These are phyloP conservation scores for Globisporangium parvum DNA, from an alignment of 352 stramenopile species.

Conservation along the genomic window DNA sequence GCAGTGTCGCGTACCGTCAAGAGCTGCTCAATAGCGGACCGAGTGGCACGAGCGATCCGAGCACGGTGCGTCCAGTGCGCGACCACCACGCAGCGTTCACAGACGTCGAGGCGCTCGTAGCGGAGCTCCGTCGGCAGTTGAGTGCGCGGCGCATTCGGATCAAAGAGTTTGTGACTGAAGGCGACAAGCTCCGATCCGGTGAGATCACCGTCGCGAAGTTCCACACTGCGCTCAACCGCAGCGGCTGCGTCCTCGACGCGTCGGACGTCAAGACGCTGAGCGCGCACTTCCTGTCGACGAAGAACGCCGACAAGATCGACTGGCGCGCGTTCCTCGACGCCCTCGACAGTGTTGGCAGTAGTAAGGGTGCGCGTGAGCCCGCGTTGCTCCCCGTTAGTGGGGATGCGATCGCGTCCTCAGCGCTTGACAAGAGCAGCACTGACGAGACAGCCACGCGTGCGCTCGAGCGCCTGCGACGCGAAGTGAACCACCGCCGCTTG, in stretches of 20 bases:
- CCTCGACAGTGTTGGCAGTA: constrained; percentile 23
- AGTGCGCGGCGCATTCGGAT: constrained; percentile 62
- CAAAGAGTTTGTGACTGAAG: constrained; percentile 79
- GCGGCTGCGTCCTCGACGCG: constrained; percentile 59
- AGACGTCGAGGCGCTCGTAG: constrained; percentile 40
- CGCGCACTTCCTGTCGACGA: constrained; percentile 47
- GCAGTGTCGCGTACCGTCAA: constrained; percentile 59
- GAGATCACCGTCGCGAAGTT: constrained; percentile 85
- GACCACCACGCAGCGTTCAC: constrained; percentile 17
- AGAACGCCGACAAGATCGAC: constrained; percentile 69
- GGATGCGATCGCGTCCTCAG: no score
- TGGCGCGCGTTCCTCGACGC: constrained; percentile 66
- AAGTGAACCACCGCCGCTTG: constrained; percentile 57
- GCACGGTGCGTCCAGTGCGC: constrained; percentile 20
- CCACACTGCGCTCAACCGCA: constrained; percentile 79
- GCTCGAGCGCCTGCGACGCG: constrained; percentile 36
- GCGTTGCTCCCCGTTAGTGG: no score
- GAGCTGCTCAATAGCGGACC: constrained; percentile 36
- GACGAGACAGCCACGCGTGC: constrained; percentile 28
- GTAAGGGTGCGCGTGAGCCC: not conserved
- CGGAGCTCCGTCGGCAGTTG: constrained; percentile 57
- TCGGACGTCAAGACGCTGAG: constrained; percentile 62
- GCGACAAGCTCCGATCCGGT: constrained; percentile 70
- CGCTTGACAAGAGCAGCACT: not conserved
- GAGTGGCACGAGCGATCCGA: constrained; percentile 19